A percentile compares a stretch with the other conserved stretches of the same genome.
phyloP scores from a whole-genome alignment of 1,284 basidiomycete species.

The Athelia sp. region DNA sequence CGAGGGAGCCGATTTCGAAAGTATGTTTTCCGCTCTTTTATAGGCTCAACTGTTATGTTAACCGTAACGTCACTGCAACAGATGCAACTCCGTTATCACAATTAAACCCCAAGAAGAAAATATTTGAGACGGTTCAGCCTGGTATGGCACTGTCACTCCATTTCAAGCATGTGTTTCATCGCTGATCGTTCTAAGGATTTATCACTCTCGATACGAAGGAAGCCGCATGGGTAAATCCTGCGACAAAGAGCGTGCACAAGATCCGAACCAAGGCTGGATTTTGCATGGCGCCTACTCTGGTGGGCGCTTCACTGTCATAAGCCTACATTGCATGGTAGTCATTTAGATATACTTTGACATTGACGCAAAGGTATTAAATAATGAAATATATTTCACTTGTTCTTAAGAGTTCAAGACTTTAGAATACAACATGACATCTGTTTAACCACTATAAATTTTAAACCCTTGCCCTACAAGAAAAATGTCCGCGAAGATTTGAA shows the following conservation, averaged over 20 bases:
- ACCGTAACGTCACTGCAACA: conserved; percentile 23
- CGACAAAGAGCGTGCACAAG: conserved; percentile 74
- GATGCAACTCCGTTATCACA: conserved; percentile 72
- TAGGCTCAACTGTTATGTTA: not conserved
- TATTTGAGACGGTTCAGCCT: conserved; percentile 93
- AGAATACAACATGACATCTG: too few relatives aligned
- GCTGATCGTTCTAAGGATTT: conserved; percentile 50
- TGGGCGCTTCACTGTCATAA: conserved; percentile 86
- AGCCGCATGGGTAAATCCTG: conserved; percentile 88
- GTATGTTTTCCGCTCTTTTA: conserved; percentile 37
- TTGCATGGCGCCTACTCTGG: conserved; percentile 75
- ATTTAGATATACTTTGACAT: conserved; percentile 1
- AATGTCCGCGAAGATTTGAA: too few relatives aligned
- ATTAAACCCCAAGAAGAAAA: conserved; percentile 96
- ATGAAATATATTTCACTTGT: too few relatives aligned
- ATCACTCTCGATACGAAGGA: conserved; percentile 82
- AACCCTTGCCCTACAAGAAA: too few relatives aligned
- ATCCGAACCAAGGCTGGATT: conserved; percentile 85
- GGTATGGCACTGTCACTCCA: conserved; percentile 32
- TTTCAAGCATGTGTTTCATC: not conserved
- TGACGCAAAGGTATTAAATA: too few relatives aligned
- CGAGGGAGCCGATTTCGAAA: conserved; percentile 80
- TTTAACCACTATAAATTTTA: too few relatives aligned
- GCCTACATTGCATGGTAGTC: conserved; percentile 11
- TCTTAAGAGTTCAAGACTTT: too few relatives aligned